Conservation (phyloP, 345 rosid species). For the Salix dunnii region DNA sequence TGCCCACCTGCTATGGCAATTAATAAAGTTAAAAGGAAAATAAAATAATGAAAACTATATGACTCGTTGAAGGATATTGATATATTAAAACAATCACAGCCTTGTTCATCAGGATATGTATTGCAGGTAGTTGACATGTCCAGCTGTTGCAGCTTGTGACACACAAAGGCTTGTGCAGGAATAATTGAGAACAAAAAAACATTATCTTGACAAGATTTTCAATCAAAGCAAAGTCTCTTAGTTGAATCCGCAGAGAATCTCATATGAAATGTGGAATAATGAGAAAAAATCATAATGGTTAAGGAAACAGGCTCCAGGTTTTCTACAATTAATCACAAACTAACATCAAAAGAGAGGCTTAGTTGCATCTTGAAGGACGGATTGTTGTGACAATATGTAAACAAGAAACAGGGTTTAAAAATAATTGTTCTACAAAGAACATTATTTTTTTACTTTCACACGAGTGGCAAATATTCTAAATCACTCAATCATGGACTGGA, state of each 20-base stretch:
- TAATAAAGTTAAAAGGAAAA: constrained; percentile 4
- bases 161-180: not conserved
- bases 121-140: not conserved
- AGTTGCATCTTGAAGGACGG: not conserved
- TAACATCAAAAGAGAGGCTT: not conserved
- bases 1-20: constrained; percentile 77
- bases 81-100: not conserved
- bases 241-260: not conserved
- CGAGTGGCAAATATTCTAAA: not conserved
- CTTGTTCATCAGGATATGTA: not conserved
- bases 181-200: not conserved
- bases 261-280: not conserved
- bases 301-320: not conserved
- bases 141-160: not conserved
- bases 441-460: not conserved
- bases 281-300: not conserved
- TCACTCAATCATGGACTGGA: not conserved
- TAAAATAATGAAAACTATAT: not conserved
- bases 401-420: not conserved
- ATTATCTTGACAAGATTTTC: not conserved
- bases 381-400: not conserved
- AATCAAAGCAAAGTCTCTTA: not conserved
- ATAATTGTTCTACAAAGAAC: not conserved
- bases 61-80: not conserved
- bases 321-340: not conserved